Base-by-base conservation (phyloP, 306 rosid species). In the Phaseolus lunatus region DNA sequence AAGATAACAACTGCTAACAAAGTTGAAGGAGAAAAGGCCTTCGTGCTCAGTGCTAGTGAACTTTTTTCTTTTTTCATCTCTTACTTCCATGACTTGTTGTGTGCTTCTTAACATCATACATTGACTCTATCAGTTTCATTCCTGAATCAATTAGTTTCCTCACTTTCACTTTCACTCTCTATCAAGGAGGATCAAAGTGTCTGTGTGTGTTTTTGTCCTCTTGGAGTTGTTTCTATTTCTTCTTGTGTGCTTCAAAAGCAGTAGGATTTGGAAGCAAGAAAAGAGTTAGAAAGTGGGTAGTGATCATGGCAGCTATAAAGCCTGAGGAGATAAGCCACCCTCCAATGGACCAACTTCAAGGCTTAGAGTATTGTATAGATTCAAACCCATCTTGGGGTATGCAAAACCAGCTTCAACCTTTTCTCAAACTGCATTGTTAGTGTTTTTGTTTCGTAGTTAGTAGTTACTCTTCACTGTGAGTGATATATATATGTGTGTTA, bases 301-400 rank as follows among this genome's bases (percentile, higher is more conserved):
- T 82, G 86, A 77, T 79, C 79, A 94, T 94, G 98, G 94, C 82
- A 67, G 96, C 89, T 76, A 76, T 84, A 72, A 92, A 90, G 86
- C 84, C 88, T 64, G 96, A 95, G 53, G 99, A 89, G 79, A 95
- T 89, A 72, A 95, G 88, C 76, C 96, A 91, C 82, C 89, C 91
- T 44, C 91, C 99, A 54, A 87, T 89, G 98, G 97, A 96, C 81
- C 99, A 96, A 67, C 99, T 96, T 84, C 98, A 96, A 77, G 99
- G 99, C 72, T 85, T 96, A 62, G 99, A 96, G 89, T 96, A 95
- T 71, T 88, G 99, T 77, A 96, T 96, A 71, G 98, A 96, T 81
- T 92, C 99, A 71, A 96, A 92, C 83, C 99, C 99, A 76, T 83
- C 98, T 72, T 96, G 97, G 98, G 99, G 97, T 96, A 89, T 70